Conservation (phyloP, 768 basidiomycete species). For the Lactarius trivialis region DNA sequence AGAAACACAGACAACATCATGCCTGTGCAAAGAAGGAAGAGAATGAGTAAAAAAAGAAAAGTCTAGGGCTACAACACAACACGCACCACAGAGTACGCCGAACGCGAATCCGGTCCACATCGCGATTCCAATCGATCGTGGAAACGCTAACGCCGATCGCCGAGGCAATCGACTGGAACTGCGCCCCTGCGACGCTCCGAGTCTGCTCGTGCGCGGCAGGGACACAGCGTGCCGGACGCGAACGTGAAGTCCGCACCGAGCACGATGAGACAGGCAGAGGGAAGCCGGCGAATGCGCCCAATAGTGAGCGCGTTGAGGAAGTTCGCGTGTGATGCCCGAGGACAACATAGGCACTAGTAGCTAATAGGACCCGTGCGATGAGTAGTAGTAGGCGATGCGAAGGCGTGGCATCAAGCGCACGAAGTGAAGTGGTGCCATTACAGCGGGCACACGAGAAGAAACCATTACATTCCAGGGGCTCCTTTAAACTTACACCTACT, state of each 20-base stretch:
- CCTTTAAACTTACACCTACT: no score
- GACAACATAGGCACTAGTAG: no score
- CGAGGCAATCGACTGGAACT: constrained; percentile 76
- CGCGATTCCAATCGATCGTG: constrained; percentile 66
- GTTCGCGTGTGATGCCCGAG: no score
- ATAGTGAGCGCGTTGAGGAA: no score
- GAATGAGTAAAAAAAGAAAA: neutral
- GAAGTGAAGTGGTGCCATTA: no score
- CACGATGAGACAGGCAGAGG: constrained; percentile 60
- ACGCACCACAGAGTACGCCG: constrained; percentile 50
- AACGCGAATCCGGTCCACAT: constrained; percentile 63
- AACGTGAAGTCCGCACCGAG: constrained; percentile 78
- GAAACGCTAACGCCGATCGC: constrained; percentile 65
- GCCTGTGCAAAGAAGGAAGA: constrained; percentile 3
- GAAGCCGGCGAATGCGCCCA: no score
- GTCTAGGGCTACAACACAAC: neutral
- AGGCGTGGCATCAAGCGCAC: no score
- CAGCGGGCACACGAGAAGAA: no score
- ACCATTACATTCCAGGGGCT: no score
- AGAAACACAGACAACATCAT: constrained; percentile 24
- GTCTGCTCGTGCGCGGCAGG: constrained; percentile 64
- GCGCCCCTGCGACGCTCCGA: constrained; percentile 63
- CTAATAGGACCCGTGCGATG: no score
- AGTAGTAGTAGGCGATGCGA: no score
- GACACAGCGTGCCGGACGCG: constrained; percentile 61